Evolutionary conservation across 306 rosid genomes (phyloP), one percentile per base, ranked within the genome.

Genomic region (Medicago arabica): DNA sequence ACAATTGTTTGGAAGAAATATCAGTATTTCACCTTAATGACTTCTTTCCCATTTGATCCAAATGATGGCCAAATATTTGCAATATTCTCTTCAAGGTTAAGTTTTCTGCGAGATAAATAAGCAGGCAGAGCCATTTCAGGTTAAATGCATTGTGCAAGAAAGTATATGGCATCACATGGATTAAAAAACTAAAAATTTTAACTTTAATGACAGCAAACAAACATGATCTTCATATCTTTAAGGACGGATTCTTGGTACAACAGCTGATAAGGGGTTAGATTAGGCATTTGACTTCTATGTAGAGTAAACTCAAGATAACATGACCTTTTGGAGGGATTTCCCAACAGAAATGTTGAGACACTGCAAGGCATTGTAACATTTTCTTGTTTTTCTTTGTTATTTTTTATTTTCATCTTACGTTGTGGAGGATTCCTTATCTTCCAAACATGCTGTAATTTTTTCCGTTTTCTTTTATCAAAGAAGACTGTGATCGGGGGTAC

Each of bases 11-110:
- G 75, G 74, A 46, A 55, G 66, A 54, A 71, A 80, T 14, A 59
- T 80, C 61, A 43, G 74, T 69, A 74, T 50, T 70, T 65, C 44
- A 92, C 99, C 98, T 92, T 90, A 84, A 96, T 87, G 23, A 28
- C 81, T 82, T 92, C 88, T 79, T 96, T 96, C 75, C 89, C 87
- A 71, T 83, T 77, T 79, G 96, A 87, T 85, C 88, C 88, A 84
- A 96, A 96, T 59, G 83, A 97, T 19, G 94, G 98, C 99, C 98
- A 96, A 54, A 96, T 85, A 82, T 88, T 87, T 76, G 92, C 83
- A 57, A 96, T 88, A 78, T 83, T 89, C 69, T 92, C 96, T 49
- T 89, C 93, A 8, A 96, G 97, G 81, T 80, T 87, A 78, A 96
- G 87, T 83, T 92, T 91, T 71, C 99, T 92, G 86, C 51, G 51